Base-by-base conservation (phyloP, 2,329 filamentous ascomycete species). In the Scytalidium sp. region DNA sequence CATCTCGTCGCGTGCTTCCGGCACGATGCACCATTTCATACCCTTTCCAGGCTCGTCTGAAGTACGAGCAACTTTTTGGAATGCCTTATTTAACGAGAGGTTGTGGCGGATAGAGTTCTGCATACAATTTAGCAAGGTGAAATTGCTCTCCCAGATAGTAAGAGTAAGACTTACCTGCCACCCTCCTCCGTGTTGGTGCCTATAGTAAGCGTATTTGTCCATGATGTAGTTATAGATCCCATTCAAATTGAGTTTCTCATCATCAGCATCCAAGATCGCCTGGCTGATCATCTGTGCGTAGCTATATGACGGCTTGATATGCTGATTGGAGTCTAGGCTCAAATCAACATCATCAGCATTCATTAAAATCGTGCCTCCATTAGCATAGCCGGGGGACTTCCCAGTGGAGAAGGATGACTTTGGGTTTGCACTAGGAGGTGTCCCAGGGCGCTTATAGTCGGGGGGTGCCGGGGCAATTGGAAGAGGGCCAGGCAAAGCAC, bases 241-340 rank as follows among this genome's bases (percentile, higher is more conserved):
- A 61, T 87, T 88, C 43, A 99, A 71, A 3, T 94, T 97, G 47
- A 97, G 78, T 68, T 95, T 95, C 66, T 95, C 87, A 51, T 96
- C 91, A 1, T 83, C 76, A 2, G 87, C 92, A 29, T 88, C 88
- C 57, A 97, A 79, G 55, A 99, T 97, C 1, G 94, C 94, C 70
- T 97, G 94, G 1, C 91, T 94, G 56, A 99, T 99, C 75, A 99
- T 84, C 65, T 96, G 90, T 2, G 94, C 92, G 69, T 99, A 99
- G 67, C 93, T 97, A 68, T 89, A 96, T 42, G 92, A 89, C 2
- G 94, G 95, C 68, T 99, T 99, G 63, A 97, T 83, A 56, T 97
- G 90, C 65, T 88, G 88, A 57, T 92, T 90, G 23, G 85, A 81
- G 57, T 97, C 92, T 27, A 85, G 78, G 63, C 90, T 92, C 56